phyloP scores from a whole-genome alignment of 23 red algal species.

The Gracilaria gracilis region DNA sequence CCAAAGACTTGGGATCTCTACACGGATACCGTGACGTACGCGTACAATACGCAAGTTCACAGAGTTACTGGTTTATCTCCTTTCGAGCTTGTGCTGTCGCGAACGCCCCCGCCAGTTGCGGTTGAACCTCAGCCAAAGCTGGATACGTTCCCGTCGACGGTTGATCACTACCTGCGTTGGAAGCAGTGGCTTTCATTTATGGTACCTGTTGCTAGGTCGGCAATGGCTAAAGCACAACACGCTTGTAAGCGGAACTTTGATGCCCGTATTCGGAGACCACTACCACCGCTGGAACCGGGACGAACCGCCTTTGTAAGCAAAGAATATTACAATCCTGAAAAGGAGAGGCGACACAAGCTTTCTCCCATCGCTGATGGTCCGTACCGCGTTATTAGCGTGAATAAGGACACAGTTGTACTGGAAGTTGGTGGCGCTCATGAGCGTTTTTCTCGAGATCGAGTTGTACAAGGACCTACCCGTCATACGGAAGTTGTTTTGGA shows the following conservation, averaged over 20 bases:
- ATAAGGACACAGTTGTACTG: conserved; percentile 21
- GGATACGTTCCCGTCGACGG: background rate
- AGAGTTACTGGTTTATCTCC: background rate
- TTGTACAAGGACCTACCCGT: background rate
- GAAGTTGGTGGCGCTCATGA: background rate
- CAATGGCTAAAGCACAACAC: conserved; percentile 7
- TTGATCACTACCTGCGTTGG: conserved; percentile 12
- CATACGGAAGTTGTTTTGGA: background rate
- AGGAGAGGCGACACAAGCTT: conserved; percentile 1
- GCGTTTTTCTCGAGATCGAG: conserved; percentile 13
- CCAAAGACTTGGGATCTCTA: background rate
- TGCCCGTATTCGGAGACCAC: conserved; percentile 5
- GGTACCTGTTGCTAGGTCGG: background rate
- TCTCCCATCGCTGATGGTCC: conserved; percentile 35
- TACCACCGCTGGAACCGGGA: background rate
- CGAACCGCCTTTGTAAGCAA: background rate
- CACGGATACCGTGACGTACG: conserved; percentile 15
- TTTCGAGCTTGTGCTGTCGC: conserved; percentile 18
- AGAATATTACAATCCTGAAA: conserved; percentile 12
- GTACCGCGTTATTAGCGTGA: background rate
- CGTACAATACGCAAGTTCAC: conserved; percentile 8
- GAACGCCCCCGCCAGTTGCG: conserved; percentile 7
- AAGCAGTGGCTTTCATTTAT: background rate
- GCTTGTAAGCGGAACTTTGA: conserved; percentile 1
- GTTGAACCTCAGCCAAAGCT: background rate